Conservation (phyloP, 129 eudicot species). For the Saposhnikovia divaricata region DNA sequence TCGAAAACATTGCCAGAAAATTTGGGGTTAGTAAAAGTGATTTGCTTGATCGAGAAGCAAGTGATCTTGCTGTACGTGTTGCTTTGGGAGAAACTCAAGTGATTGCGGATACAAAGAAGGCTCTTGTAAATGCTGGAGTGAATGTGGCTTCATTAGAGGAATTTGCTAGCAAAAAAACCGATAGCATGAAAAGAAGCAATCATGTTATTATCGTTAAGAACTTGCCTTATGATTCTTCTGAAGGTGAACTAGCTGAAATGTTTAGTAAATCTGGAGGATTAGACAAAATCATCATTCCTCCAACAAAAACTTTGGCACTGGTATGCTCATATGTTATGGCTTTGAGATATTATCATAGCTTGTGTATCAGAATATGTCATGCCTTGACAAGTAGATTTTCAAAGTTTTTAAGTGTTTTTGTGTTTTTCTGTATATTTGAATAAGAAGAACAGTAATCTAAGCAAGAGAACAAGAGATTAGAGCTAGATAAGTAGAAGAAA, state of each 20-base stretch:
- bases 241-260: slow-evolving; percentile 66
- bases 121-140: slow-evolving; percentile 80
- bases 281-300: slow-evolving; percentile 81
- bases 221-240: slow-evolving; percentile 81
- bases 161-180: slow-evolving; percentile 48
- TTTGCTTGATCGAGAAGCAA: slow-evolving; percentile 61
- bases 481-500: no score
- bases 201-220: slow-evolving; percentile 81
- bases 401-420: no score
- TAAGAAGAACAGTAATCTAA: no score
- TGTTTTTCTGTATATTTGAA: no score
- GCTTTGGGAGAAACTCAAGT: slow-evolving; percentile 87
- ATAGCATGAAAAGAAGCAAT: slow-evolving; percentile 70
- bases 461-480: no score
- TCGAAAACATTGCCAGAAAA: slow-evolving; percentile 78
- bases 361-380: neutral
- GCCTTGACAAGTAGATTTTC: no score
- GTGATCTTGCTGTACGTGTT: slow-evolving; percentile 66
- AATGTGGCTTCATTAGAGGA: slow-evolving; percentile 69
- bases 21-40: slow-evolving; percentile 80
- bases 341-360: neutral
- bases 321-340: slow-evolving; percentile 27
- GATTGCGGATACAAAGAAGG: slow-evolving; percentile 77
- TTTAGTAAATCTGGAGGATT: slow-evolving; percentile 78
- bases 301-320: slow-evolving; percentile 80